Evolutionary conservation across 768 basidiomycete genomes (phyloP).

Genomic region (Erythrobasidium yunnanense): DNA sequence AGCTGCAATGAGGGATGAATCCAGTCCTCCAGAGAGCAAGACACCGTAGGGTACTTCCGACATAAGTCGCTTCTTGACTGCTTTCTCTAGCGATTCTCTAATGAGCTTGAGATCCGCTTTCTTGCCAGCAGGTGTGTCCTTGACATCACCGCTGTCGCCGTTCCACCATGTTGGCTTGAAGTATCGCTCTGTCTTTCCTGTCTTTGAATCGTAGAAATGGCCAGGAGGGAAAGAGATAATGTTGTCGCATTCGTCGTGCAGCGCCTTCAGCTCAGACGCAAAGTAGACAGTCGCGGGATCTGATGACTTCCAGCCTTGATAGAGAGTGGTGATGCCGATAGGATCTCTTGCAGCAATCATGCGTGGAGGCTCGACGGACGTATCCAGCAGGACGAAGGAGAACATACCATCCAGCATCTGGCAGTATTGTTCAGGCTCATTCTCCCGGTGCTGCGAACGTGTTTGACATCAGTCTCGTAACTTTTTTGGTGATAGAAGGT

Average conservation of each 20-base stretch:
- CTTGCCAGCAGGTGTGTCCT: conserved; percentile 52
- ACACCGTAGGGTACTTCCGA: conserved; percentile 97
- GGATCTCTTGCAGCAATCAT: conserved; percentile 94
- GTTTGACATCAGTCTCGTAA: no score
- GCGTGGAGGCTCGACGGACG: conserved; percentile 74
- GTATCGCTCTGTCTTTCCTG: conserved; percentile 67
- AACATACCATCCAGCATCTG: conserved; percentile 92
- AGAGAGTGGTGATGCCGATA: conserved; percentile 95
- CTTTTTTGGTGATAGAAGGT: not conserved
- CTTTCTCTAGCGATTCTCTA: conserved; percentile 72
- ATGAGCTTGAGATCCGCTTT: conserved; percentile 59
- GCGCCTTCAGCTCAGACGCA: conserved; percentile 87
- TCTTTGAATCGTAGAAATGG: conserved; percentile 81
- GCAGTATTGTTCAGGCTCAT: conserved; percentile 61
- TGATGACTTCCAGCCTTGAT: conserved; percentile 84
- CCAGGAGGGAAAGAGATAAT: conserved; percentile 95
- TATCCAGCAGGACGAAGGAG: conserved; percentile 91
- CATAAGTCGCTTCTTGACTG: conserved; percentile 92
- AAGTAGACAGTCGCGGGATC: conserved; percentile 77
- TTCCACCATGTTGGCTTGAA: conserved; percentile 82
- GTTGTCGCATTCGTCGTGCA: conserved; percentile 82
- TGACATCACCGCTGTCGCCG: conserved; percentile 58
- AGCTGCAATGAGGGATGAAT: conserved; percentile 88
- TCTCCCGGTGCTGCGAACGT: conserved; percentile 60
- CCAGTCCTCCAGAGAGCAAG: conserved; percentile 83